These are phyloP conservation scores for Volutella citrinella DNA, from an alignment of 2,329 filamentous ascomycete species.

Conservation along the genomic window DNA sequence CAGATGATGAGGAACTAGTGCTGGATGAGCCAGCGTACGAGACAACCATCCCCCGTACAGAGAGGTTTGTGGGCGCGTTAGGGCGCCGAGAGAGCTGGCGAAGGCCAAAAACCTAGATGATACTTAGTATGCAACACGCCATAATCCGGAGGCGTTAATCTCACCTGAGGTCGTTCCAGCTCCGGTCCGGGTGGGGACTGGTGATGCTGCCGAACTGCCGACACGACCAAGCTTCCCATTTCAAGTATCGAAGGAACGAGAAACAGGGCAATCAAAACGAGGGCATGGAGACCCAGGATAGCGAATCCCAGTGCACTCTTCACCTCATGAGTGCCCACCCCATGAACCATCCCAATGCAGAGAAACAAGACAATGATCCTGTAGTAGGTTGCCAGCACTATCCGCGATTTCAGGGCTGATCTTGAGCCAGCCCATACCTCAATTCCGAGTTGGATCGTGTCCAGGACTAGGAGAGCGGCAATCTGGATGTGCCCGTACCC, in stretches of 20 bases:
- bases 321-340: slow-evolving; percentile 57
- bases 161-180: slow-evolving; percentile 16
- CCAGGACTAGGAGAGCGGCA: too few species aligned
- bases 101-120: slow-evolving; percentile 35
- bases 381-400: slow-evolving; percentile 2
- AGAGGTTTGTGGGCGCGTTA: slow-evolving; percentile 17
- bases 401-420: slow-evolving; percentile 30
- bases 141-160: not conserved
- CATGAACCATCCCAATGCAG: slow-evolving; percentile 50
- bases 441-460: too few species aligned
- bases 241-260: slow-evolving; percentile 14
- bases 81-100: slow-evolving; percentile 26
- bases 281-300: slow-evolving; percentile 62
- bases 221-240: slow-evolving; percentile 4
- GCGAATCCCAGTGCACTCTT: slow-evolving; percentile 70
- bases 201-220: not conserved
- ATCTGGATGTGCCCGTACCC: too few species aligned
- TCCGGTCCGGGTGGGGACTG: not conserved
- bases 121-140: slow-evolving; percentile 58
- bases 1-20: not conserved
- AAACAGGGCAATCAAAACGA: slow-evolving; percentile 39
- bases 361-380: slow-evolving; percentile 17
- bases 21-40: slow-evolving; percentile 7
- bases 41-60: not conserved
- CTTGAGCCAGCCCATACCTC: slow-evolving; percentile 62